These are phyloP conservation scores for Gonium pectorale DNA, from an alignment of 139 green algal genomes.

Conservation along the genomic window DNA sequence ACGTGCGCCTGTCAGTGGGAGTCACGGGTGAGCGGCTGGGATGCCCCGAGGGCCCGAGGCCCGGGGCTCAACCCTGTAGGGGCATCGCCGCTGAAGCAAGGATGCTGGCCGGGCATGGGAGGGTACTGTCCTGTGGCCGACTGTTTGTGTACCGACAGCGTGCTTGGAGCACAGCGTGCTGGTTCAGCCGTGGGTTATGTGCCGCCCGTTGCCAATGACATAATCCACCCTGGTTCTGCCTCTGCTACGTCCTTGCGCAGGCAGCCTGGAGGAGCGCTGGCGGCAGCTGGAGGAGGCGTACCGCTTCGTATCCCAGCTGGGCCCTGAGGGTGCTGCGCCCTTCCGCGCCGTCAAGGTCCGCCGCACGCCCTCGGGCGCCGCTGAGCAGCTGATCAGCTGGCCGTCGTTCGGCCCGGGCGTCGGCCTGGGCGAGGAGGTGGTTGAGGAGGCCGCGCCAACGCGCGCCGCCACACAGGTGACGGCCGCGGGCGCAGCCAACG, in stretches of 20 bases:
- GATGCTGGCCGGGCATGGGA: too few species aligned
- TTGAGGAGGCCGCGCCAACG: background rate
- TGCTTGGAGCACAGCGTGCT: too few species aligned
- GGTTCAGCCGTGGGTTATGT: too few species aligned
- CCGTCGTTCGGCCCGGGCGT: conserved; percentile 13
- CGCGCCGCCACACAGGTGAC: background rate
- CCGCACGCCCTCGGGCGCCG: background rate
- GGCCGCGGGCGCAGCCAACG: background rate
- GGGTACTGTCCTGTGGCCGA: too few species aligned
- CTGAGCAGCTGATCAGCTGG: conserved; percentile 29
- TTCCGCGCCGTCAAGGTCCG: conserved; percentile 58
- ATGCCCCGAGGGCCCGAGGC: too few species aligned
- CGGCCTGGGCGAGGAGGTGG: background rate
- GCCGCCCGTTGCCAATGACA: too few species aligned
- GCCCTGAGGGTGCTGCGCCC: conserved; percentile 7
- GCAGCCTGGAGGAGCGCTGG: conserved; percentile 71
- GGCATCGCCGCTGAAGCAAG: too few species aligned
- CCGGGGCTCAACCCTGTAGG: too few species aligned
- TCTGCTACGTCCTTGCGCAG: conserved; percentile 47
- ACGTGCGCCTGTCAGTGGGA: conserved; percentile 76
- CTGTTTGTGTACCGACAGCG: too few species aligned
- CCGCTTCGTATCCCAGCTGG: conserved; percentile 22
- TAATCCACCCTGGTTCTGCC: too few species aligned
- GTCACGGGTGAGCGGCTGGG: conserved; percentile 61
- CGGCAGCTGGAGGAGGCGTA: conserved; percentile 71